Percentiles rank a stretch among this genome's conserved stretches.
phyloP scores from a whole-genome alignment of 805 yeast species.

The Sungouiozyma ichnusensis region DNA sequence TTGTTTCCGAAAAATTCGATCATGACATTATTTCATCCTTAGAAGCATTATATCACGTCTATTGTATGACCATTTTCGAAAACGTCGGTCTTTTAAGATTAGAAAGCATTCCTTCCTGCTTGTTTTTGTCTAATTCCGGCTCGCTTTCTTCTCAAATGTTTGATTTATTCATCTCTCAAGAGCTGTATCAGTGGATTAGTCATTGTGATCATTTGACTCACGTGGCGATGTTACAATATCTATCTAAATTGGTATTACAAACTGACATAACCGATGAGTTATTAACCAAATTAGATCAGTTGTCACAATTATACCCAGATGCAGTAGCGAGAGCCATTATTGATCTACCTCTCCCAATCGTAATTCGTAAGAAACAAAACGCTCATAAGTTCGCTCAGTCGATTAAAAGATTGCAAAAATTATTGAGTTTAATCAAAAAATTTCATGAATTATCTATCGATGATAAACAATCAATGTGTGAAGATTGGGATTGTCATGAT shows the following conservation, averaged over 20 bases:
- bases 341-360: conserved; percentile 41
- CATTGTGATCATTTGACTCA: conserved; percentile 60
- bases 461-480: not conserved
- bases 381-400: conserved; percentile 45
- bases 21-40: conserved; percentile 52
- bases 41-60: conserved; percentile 49
- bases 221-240: conserved; percentile 41
- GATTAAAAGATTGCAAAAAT: conserved; percentile 42
- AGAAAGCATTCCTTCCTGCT: conserved; percentile 44
- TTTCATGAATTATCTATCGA: not conserved
- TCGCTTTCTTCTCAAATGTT: conserved; percentile 54
- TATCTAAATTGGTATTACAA: conserved; percentile 46
- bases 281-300: conserved; percentile 41
- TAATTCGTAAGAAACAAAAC: conserved; percentile 39
- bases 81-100: conserved; percentile 58
- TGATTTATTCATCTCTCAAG: conserved; percentile 42
- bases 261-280: conserved; percentile 29
- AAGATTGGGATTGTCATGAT: not conserved
- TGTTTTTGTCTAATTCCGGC: conserved; percentile 40
- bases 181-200: conserved; percentile 50
- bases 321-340: conserved; percentile 32
- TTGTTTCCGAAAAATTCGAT: conserved; percentile 36
- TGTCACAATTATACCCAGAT: conserved; percentile 41
- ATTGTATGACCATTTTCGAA: conserved; percentile 56
- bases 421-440: conserved; percentile 33